phyloP scores from a whole-genome alignment of 768 basidiomycete species.

The Leccinum obscurum region DNA sequence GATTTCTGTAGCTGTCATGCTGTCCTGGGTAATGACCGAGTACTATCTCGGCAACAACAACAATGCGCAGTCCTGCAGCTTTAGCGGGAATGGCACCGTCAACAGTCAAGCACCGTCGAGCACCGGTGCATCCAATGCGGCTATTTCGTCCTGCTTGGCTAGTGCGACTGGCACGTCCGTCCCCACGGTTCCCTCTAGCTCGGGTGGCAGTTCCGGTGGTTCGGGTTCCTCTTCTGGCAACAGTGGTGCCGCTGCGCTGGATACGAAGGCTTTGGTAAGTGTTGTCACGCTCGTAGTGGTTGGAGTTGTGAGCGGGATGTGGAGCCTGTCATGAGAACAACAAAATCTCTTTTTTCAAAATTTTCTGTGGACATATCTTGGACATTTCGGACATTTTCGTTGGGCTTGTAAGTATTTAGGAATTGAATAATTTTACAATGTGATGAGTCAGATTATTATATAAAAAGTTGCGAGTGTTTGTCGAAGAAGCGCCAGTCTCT shows the following conservation, averaged over 20 bases:
- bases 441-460: background rate
- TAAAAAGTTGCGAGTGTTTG: background rate
- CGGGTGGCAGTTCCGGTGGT: slow-evolving; percentile 12
- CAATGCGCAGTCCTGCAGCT: slow-evolving; percentile 67
- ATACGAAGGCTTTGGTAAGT: slow-evolving; percentile 39
- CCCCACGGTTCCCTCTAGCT: slow-evolving; percentile 40
- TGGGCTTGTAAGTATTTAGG: slow-evolving; percentile 2
- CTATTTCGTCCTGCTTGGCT: slow-evolving; percentile 66
- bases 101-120: slow-evolving; percentile 54
- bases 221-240: slow-evolving; percentile 25
- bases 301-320: slow-evolving; percentile 42
- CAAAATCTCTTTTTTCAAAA: no score
- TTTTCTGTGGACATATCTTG: background rate
- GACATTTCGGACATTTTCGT: background rate
- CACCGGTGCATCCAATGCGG: slow-evolving; percentile 50
- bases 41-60: slow-evolving; percentile 68
- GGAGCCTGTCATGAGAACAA: slow-evolving; percentile 23
- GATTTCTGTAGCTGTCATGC: slow-evolving; percentile 57
- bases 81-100: slow-evolving; percentile 82
- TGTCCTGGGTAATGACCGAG: slow-evolving; percentile 80
- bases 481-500: background rate
- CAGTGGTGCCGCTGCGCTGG: slow-evolving; percentile 24
- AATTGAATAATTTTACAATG: background rate
- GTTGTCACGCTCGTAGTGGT: slow-evolving; percentile 37
- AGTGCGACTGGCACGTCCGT: slow-evolving; percentile 63